Conservation (phyloP, 257 asterid genomes). For the Nicotiana otophora region DNA sequence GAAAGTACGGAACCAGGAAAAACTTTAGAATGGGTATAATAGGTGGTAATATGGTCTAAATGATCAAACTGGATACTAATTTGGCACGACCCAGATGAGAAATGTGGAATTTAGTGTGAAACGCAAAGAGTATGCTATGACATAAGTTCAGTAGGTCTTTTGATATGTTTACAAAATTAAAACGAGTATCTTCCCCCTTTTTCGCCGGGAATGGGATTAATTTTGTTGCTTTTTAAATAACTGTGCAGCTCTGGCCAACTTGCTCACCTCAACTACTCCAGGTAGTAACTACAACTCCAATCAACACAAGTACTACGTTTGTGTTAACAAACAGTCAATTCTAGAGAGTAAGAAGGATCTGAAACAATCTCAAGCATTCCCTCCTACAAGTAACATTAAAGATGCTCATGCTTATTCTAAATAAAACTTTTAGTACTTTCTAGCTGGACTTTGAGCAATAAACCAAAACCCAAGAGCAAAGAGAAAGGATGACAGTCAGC, state of each 20-base stretch:
- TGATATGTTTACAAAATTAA: not conserved
- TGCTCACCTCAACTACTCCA: not conserved
- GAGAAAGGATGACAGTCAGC: not conserved
- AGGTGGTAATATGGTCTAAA: not conserved
- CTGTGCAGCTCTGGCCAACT: not conserved
- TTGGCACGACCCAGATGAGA: not conserved
- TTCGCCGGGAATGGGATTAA: not conserved
- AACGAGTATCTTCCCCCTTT: not conserved
- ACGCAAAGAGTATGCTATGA: not conserved
- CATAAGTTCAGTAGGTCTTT: not conserved
- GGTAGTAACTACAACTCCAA: not conserved
- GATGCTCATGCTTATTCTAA: constrained; percentile 3
- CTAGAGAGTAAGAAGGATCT: not conserved
- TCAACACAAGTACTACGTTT: not conserved
- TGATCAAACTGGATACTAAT: not conserved
- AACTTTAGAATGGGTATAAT: not conserved
- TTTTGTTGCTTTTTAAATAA: not conserved
- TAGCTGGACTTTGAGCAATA: not conserved
- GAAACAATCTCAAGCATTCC: not conserved
- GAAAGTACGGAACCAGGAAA: not conserved
- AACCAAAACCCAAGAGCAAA: not conserved
- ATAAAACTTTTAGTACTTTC: not conserved
- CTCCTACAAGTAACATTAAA: not conserved
- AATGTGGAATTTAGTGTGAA: not conserved
- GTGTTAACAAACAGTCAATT: not conserved